phyloP scores from a whole-genome alignment of 2,329 filamentous ascomycete genomes.

The Bimuria novae-zelandiae region DNA sequence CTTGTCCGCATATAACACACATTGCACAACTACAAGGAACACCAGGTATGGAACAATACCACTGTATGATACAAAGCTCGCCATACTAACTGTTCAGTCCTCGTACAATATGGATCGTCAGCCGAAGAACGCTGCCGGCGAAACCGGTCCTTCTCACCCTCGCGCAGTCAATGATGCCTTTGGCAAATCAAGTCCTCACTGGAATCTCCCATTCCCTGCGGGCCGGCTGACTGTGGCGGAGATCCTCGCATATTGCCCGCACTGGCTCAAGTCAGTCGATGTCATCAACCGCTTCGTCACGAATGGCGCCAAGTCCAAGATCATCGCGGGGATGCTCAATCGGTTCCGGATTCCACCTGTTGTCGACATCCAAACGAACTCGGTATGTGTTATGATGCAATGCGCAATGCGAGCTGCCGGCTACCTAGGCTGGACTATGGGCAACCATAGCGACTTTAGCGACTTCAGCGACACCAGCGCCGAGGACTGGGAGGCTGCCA shows the following conservation, averaged over 20 bases:
- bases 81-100: background rate
- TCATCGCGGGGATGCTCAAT: background rate
- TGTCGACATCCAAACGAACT: background rate
- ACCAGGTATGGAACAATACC: background rate
- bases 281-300: constrained; percentile 27
- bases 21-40: background rate
- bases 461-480: background rate
- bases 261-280: constrained; percentile 30
- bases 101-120: background rate
- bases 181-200: constrained; percentile 22
- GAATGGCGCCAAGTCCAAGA: constrained; percentile 21
- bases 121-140: constrained; percentile 21
- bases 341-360: background rate
- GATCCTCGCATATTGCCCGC: constrained; percentile 28
- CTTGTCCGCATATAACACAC: too few relatives aligned
- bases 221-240: constrained; percentile 34
- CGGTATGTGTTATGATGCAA: constrained; percentile 10
- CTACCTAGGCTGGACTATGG: constrained; percentile 21
- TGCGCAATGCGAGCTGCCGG: constrained; percentile 11
- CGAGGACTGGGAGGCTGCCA: constrained; percentile 8
- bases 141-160: constrained; percentile 6
- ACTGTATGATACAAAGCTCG: background rate
- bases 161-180: constrained; percentile 17
- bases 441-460: constrained; percentile 10
- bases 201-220: constrained; percentile 21